phyloP scores from a whole-genome alignment of 2,329 filamentous ascomycete species.

The Fusarium coffeatum region DNA sequence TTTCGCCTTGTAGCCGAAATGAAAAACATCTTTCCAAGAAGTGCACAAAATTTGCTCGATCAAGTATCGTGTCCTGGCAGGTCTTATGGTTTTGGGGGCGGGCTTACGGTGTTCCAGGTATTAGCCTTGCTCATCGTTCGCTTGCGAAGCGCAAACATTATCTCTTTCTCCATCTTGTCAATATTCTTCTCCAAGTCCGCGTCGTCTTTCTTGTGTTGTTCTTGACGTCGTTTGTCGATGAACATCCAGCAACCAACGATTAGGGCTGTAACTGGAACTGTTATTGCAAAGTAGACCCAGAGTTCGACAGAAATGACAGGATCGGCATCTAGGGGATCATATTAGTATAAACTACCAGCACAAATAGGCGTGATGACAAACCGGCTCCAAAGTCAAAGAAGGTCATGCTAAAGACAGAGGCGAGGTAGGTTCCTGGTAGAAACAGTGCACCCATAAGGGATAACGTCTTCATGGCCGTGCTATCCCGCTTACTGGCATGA shows the following conservation, averaged over 20 bases:
- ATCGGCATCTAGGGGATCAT: conserved; percentile 44
- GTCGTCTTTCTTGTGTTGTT: conserved; percentile 61
- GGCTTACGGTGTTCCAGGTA: conserved; percentile 62
- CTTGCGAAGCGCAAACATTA: conserved; percentile 67
- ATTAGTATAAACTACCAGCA: conserved; percentile 1
- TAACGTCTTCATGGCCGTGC: conserved; percentile 73
- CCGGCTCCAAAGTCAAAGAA: conserved; percentile 71
- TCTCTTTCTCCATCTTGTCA: conserved; percentile 66
- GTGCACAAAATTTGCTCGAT: not conserved
- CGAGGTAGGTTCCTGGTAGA: conserved; percentile 70
- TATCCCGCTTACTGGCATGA: conserved; percentile 70
- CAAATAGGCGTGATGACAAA: conserved; percentile 36
- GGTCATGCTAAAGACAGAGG: conserved; percentile 74
- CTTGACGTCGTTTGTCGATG: conserved; percentile 64
- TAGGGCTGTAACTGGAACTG: conserved; percentile 66
- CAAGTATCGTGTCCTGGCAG: not conserved
- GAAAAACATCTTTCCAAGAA: not conserved
- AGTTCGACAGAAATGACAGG: conserved; percentile 62
- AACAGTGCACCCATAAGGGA: conserved; percentile 73
- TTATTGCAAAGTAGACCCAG: conserved; percentile 73
- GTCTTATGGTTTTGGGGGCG: conserved; percentile 43
- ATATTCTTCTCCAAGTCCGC: conserved; percentile 65
- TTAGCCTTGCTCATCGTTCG: conserved; percentile 67
- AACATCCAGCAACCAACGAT: conserved; percentile 68
- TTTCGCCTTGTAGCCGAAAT: conserved; percentile 8